phyloP scores from a whole-genome alignment of 2,329 filamentous ascomycete species.

The Myriosclerotinia scirpicola region DNA sequence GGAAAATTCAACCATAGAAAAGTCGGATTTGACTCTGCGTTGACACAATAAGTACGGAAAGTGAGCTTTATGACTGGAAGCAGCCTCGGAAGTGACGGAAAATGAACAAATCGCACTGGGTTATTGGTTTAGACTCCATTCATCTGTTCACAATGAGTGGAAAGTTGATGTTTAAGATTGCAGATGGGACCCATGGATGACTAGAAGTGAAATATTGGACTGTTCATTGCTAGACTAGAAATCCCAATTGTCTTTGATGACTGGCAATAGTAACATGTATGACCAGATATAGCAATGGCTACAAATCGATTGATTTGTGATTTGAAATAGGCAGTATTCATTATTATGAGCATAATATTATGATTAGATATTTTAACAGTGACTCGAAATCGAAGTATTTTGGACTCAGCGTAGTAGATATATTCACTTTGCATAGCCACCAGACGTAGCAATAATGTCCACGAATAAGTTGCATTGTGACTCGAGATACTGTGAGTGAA shows the following conservation, averaged over 20 bases:
- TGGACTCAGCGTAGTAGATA: not conserved
- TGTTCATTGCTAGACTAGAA: not conserved
- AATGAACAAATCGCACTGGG: not conserved
- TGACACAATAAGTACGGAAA: no score
- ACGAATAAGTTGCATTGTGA: no score
- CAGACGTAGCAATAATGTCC: no score
- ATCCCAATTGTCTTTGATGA: no score
- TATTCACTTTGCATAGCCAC: not conserved
- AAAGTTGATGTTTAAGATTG: accelerated
- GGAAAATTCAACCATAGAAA: not conserved
- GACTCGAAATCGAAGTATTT: not conserved
- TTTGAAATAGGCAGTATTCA: not conserved
- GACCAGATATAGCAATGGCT: not conserved
- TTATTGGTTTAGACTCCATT: not conserved
- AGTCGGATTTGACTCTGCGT: not conserved
- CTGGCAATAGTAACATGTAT: no score
- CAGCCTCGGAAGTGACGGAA: not conserved
- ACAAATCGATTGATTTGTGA: not conserved
- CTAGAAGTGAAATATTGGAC: not conserved
- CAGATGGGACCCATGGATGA: not conserved
- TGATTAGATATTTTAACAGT: not conserved
- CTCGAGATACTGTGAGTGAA: no score
- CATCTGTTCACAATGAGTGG: not conserved
- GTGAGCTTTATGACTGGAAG: not conserved
- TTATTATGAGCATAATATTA: not conserved